phyloP scores from a whole-genome alignment of 164 flowering plant species.

The Chloranthus sessilifolius region DNA sequence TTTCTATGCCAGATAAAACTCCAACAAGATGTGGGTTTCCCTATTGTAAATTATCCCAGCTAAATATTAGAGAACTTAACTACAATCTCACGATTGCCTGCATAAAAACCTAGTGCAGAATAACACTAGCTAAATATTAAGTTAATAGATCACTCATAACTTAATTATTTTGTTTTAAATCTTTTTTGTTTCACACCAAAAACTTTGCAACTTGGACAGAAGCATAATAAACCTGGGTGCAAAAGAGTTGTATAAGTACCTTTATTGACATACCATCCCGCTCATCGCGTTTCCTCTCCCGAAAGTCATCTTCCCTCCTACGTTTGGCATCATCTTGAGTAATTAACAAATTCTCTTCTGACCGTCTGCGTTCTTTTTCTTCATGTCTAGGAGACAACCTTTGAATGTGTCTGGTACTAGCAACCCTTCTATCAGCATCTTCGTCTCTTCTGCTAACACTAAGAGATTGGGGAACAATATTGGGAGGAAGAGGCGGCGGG shows the following conservation, averaged over 20 bases:
- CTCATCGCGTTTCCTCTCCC: slow-evolving; percentile 92
- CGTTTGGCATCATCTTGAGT: slow-evolving; percentile 80
- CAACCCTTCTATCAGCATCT: slow-evolving; percentile 75
- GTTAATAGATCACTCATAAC: no score
- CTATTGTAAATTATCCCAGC: no score
- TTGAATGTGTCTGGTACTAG: slow-evolving; percentile 61
- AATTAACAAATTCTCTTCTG: slow-evolving; percentile 65
- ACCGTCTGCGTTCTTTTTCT: slow-evolving; percentile 82
- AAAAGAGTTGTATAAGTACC: slow-evolving; percentile 40
- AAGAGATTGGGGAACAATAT: slow-evolving; percentile 78
- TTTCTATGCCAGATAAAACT: no score
- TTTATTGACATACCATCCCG: slow-evolving; percentile 56
- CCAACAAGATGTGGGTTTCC: no score
- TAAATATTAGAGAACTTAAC: no score
- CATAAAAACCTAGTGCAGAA: no score
- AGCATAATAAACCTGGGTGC: no score
- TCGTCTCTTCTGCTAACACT: slow-evolving; percentile 73
- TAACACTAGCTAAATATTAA: no score
- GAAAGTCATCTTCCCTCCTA: slow-evolving; percentile 83
- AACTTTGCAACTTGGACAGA: no score
- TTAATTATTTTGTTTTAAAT: no score
- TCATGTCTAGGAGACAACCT: slow-evolving; percentile 94
- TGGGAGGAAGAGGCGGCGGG: slow-evolving; percentile 88
- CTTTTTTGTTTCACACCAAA: no score
- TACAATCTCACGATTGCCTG: no score